Evolutionary conservation across 2,329 filamentous ascomycete genomes (phyloP), one percentile per base, ranked within the genome.

Genomic region (Ceratocystis harringtonii): DNA sequence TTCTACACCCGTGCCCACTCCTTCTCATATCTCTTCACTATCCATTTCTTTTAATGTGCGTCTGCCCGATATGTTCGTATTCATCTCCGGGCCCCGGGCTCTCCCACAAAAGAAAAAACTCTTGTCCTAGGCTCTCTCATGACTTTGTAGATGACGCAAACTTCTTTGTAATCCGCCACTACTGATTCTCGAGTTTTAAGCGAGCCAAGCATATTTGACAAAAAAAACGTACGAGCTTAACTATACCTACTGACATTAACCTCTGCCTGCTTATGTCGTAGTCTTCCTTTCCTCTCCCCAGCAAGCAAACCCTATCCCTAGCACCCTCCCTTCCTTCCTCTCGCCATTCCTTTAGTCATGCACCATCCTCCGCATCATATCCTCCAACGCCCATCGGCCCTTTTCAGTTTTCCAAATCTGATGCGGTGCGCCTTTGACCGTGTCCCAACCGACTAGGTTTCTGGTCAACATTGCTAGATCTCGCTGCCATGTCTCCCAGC

Each of bases 401-500:
- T 62, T 62, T 41, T 67, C 65, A 10, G 62, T 67, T 48, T 77
- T 78, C 94, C 94, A 99, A 0, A 97, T 87, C 73, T 92, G 83
- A 73, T 95, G 90, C 4, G 91, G 89, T 2, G 92, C 91, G 68
- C 86, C 83, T 66, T 88, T 84, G 10, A 96, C 90, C 63, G 96
- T 83, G 74, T 96, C 90, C 92, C 92, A 99, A 48, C 82, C 79
- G 66, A 88, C 74, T 63, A 97, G 77, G 61, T 91, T 90, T 63
- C 86, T 80, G 0, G 92, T 96, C 69, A 97, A 78, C 67, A 81
- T 84, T 6, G 86, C 91, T 68, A 96, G 76, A 71, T 96, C 92
- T 70, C 89, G 81, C 78, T 99, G 94, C 74, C 90, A 91, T 69
- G 82, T 78, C 73, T 88, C 86, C 94, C 94, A 99, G 65, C 83